Evolutionary conservation across 169 alveolate genomes (phyloP), one percentile per base, ranked within the genome.

Genomic region (Babesia ovis): DNA sequence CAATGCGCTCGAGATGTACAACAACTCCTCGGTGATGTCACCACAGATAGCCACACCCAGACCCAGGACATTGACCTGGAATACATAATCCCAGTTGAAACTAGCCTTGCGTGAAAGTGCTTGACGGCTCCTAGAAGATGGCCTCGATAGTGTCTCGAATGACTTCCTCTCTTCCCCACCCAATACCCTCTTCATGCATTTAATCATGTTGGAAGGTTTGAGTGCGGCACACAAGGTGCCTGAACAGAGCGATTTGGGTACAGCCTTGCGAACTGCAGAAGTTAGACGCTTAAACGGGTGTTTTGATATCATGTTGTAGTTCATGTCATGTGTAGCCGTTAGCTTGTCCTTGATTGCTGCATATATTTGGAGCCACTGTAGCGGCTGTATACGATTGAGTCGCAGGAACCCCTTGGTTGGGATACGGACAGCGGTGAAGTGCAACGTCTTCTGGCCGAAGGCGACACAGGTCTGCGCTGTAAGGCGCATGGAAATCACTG

Each of bases 391-490:
- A 25, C 51, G 42, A n/a, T 45, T 55, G 35, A 46, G n/a, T n/a
- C 60, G 22, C 18, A 54, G 59, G 51, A 62, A 62, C 50, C 51
- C 74, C 14, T 45, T 41, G 35, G 37, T 56, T 39, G 71, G 68
- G 2, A 77, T n/a, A 20, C 42, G 46, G 20, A 50, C 68, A 23
- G 73, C 76, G 29, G 82, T 77, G 58, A 77, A 45, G 57, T 62
- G 68, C 46, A 77, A 51, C n/a, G 86, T 69, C 59, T 64, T 43
- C 61, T 77, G 86, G 29, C 86, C 86, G 31, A 77, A 53, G 27
- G 48, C 66, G 20, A 77, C 82, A 43, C 60, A 37, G 34, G 86
- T 60, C 59, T 77, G 86, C 14, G 86, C 86, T 22, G 61, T 67
- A 20, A 77, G 29, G 31, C 71, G 55, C 66, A 68, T 55, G 12